A percentile compares a stretch with the other conserved stretches of the same genome.
phyloP scores from a whole-genome alignment of 2,329 filamentous ascomycete genomes.

The Beauveria varroae region DNA sequence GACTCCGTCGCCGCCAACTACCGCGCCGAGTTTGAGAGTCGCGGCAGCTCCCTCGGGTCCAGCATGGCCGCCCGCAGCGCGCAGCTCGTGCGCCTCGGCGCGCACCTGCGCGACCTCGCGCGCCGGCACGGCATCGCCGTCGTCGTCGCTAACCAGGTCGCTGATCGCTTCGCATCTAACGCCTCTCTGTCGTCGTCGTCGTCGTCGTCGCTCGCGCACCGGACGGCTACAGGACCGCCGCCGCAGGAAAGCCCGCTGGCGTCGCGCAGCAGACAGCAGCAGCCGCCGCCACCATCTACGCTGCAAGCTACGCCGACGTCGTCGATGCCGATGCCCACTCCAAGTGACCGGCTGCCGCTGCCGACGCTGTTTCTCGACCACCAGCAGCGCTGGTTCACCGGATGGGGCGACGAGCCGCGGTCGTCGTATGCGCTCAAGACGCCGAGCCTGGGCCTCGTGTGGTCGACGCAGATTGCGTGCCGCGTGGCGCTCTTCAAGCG shows the following conservation, averaged over 20 bases:
- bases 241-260: constrained; percentile 40
- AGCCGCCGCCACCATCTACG: constrained; percentile 21
- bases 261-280: constrained; percentile 30
- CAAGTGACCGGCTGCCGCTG: constrained; percentile 26
- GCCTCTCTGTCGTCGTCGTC: constrained; percentile 14
- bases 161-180: constrained; percentile 62
- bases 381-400: constrained; percentile 91
- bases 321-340: constrained; percentile 28
- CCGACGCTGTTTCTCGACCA: constrained; percentile 68
- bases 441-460: constrained; percentile 78
- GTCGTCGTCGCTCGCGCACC: constrained; percentile 19
- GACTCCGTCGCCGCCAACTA: constrained; percentile 96
- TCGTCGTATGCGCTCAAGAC: constrained; percentile 58
- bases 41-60: constrained; percentile 24
- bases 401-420: constrained; percentile 71
- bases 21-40: constrained; percentile 75
- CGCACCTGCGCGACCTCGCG: constrained; percentile 69
- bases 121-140: constrained; percentile 68
- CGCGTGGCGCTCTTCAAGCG: constrained; percentile 75
- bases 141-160: constrained; percentile 92
- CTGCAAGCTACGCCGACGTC: constrained; percentile 30
- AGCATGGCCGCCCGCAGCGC: constrained; percentile 69
- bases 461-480: constrained; percentile 81
- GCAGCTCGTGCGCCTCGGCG: constrained; percentile 71
- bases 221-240: neutral